These are phyloP conservation scores for Boehmeria nivea DNA, from an alignment of 306 rosid species.

Conservation along the genomic window DNA sequence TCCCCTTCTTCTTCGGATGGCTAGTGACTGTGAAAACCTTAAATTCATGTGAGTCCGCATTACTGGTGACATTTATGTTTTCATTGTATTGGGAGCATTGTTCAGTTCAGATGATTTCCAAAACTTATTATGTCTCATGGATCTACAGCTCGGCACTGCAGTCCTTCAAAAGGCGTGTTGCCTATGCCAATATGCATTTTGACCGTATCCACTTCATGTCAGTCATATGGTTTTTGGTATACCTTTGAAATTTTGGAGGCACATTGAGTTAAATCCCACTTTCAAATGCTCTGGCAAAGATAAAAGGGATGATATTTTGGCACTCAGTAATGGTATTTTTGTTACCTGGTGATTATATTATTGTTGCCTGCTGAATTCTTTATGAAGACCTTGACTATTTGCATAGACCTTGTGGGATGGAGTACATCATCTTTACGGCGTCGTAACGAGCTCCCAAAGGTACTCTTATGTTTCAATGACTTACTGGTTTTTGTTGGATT, in stretches of 20 bases:
- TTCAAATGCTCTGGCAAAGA: background rate
- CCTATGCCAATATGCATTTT: constrained; percentile 64
- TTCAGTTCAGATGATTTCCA: constrained; percentile 12
- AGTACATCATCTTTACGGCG: constrained; percentile 83
- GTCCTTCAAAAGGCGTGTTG: constrained; percentile 72
- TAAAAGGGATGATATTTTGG: background rate
- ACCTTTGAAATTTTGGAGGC: background rate
- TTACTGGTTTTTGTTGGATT: background rate
- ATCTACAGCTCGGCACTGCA: constrained; percentile 72
- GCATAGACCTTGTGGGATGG: constrained; percentile 87
- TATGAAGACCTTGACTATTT: constrained; percentile 47
- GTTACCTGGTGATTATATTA: too few relatives aligned
- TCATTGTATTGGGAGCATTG: background rate
- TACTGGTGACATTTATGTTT: background rate
- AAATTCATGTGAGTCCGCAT: constrained; percentile 57
- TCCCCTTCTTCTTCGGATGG: constrained; percentile 90
- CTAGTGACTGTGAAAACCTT: constrained; percentile 53
- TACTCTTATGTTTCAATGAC: constrained; percentile 23
- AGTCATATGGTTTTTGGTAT: background rate
- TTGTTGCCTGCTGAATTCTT: too few relatives aligned
- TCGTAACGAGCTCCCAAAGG: constrained; percentile 76
- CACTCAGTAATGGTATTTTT: too few relatives aligned
- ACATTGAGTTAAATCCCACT: too few relatives aligned
- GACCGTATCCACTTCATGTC: constrained; percentile 90
- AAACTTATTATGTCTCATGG: constrained; percentile 11